Base-by-base conservation (phyloP, 2,329 filamentous ascomycete genomes). In the Fusarium beomiforme region DNA sequence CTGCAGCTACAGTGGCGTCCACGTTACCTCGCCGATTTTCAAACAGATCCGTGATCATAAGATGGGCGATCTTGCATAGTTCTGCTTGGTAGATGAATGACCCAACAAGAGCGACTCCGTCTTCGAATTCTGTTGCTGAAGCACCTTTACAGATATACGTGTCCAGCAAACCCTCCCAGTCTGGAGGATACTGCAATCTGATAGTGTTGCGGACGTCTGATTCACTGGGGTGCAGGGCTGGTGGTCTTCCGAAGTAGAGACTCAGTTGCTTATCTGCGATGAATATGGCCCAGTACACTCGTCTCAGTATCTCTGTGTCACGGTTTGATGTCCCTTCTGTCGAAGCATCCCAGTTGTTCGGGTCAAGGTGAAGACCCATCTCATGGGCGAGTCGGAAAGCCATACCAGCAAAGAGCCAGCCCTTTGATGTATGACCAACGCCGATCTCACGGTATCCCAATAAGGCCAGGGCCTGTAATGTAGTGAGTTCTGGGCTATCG, bases 331-430 rank as follows among this genome's bases (percentile, higher is more conserved):
- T 46, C 33, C 57, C 71, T 39, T 84, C 82, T 8, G 77, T 77
- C 11, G 80, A 78, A 24, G 79, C 78, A 46, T 82, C 80, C 85
- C 84, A 86, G 68, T 86, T 86, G 54, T 79, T 84, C 2, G 85
- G 85, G 53, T 87, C 85, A 1, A 87, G 79, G 69, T 87, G 85
- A 19, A 87, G 78, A 2, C 85, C 85, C 85, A 87, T 87, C 69
- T 85, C 85, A 54, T 86, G 84, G 1, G 84, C 82, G 17, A 87
- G 78, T 8, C 85, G 81, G 67, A 85, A 87, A 12, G 84, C 84
- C 84, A 87, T 86, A 49, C 85, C 84, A 31, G 84, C 85, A 56
- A 85, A 86, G 3, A 86, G 76, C 85, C 85, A 87, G 16, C 85
- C 85, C 57, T 85, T 86, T 21, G 84, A 86, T 4, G 81, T 77